These are phyloP conservation scores for Boletus subparvulus DNA, from an alignment of 768 basidiomycete species.

Conservation along the genomic window DNA sequence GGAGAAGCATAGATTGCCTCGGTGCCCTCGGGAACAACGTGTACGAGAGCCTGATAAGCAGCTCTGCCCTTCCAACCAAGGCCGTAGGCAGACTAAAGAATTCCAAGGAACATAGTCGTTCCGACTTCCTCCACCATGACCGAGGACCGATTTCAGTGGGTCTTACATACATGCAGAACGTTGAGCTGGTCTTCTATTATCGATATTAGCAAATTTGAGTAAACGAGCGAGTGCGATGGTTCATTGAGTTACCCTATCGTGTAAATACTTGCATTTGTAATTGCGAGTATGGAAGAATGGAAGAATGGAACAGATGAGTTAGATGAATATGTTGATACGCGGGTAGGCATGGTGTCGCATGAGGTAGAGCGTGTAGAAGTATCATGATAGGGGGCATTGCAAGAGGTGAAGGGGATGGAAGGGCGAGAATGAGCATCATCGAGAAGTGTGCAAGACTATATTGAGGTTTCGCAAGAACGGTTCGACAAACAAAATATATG, in stretches of 20 bases:
- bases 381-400: slow-evolving; percentile 1
- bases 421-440: slow-evolving; percentile 8
- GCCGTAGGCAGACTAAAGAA: too few relatives aligned
- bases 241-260: slow-evolving; percentile 11
- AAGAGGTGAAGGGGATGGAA: not conserved
- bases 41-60: not conserved
- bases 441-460: slow-evolving; percentile 6
- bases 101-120: too few relatives aligned
- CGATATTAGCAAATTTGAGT: not conserved
- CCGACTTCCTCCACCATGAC: not conserved
- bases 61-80: not conserved
- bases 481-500: not conserved
- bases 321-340: not conserved
- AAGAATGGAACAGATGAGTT: slow-evolving; percentile 4
- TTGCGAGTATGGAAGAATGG: not conserved
- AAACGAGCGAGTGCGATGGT: slow-evolving; percentile 10
- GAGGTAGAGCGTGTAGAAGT: not conserved
- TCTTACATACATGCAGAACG: not conserved
- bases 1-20: too few relatives aligned
- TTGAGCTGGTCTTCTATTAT: not conserved
- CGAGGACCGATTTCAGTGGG: too few relatives aligned
- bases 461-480: slow-evolving; percentile 13
- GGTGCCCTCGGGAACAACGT: too few relatives aligned
- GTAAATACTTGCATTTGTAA: slow-evolving; percentile 2
- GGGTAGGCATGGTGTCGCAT: slow-evolving; percentile 12